phyloP scores from a whole-genome alignment of 2,329 filamentous ascomycete genomes.

The Cordyceps farinosa region DNA sequence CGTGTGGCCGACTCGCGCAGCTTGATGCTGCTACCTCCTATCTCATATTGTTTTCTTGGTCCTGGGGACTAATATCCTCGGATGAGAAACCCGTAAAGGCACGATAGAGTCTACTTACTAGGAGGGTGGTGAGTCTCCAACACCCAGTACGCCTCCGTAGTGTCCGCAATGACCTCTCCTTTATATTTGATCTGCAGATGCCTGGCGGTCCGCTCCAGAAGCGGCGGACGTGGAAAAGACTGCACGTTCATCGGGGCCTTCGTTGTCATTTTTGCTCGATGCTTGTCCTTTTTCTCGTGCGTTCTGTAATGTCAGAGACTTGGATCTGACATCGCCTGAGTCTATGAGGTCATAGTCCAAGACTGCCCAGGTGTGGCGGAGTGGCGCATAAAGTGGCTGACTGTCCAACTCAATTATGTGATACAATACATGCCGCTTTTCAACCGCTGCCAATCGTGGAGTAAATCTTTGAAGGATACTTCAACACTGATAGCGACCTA shows the following conservation, averaged over 20 bases:
- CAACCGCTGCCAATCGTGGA: too few species aligned
- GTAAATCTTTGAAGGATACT: too few species aligned
- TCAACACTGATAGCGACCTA: too few species aligned
- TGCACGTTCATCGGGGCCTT: slow-evolving; percentile 51
- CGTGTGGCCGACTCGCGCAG: neutral
- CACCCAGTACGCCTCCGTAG: slow-evolving; percentile 57
- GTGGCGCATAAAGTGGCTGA: slow-evolving; percentile 18
- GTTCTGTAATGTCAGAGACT: neutral
- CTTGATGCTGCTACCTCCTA: neutral
- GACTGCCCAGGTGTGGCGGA: slow-evolving; percentile 3
- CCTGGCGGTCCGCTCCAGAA: slow-evolving; percentile 49
- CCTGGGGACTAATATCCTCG: too few species aligned
- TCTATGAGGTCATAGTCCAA: slow-evolving; percentile 10
- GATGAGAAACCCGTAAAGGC: neutral
- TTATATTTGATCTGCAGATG: slow-evolving; percentile 56
- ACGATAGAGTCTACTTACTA: slow-evolving; percentile 35
- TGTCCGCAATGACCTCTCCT: slow-evolving; percentile 53
- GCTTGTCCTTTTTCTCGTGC: neutral
- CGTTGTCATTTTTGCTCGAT: slow-evolving; percentile 30
- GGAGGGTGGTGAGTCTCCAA: slow-evolving; percentile 61
- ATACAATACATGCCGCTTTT: too few species aligned
- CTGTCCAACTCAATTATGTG: too few species aligned
- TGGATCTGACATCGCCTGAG: neutral
- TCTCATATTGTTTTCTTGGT: neutral
- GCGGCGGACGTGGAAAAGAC: slow-evolving; percentile 55